Evolutionary conservation across 345 rosid species (phyloP), one percentile per base, ranked within the genome.

Genomic region (Acer campestre): DNA sequence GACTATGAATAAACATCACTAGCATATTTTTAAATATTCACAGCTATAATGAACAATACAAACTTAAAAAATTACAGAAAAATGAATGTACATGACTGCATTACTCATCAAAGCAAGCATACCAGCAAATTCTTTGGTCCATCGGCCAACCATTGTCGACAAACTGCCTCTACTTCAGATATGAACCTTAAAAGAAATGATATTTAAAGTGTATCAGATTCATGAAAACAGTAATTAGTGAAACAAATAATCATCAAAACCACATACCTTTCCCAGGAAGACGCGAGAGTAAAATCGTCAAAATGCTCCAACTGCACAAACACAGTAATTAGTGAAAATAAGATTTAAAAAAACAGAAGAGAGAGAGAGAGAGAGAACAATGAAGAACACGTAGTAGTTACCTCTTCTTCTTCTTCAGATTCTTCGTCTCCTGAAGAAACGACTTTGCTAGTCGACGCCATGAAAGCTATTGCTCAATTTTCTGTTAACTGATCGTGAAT

Each of bases 261-360:
- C 2, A 48, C 40, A 18, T 87, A 93, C 96, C 98, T 93, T 82
- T 96, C 98, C 99, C 99, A 96, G 3, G 99, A 89, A 63, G 98
- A 96, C 18, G 98, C 99, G 66, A 96, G 85, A n/a, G 99, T 96
- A 64, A 96, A 96, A 87, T 94, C 99, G 82, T 92, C 93, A 68
- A 96, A 96, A 76, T 92, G 88, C 84, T 96, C 95, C 6, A 94
- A 86, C 99, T 96, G 85, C 76, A 81, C 0, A 31, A 71, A 2
- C 10, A 74, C 31, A 16, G 38, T 35, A 35, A 35, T 35, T 5
- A 4, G 38, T 35, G 61, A 23, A 17, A 11, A 68, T 10, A 63
- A n/a, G 22, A 61, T 20, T 17, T 42, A 8, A 42, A 31, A 53
- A 70, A 73, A 74, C n/a, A 22, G 25, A 4, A n/a, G 31, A 38